A percentile compares a stretch with the other conserved stretches of the same genome.
Evolutionary conservation across 768 basidiomycete species (phyloP).

Genomic region (Xerocomellus amylosporus): DNA sequence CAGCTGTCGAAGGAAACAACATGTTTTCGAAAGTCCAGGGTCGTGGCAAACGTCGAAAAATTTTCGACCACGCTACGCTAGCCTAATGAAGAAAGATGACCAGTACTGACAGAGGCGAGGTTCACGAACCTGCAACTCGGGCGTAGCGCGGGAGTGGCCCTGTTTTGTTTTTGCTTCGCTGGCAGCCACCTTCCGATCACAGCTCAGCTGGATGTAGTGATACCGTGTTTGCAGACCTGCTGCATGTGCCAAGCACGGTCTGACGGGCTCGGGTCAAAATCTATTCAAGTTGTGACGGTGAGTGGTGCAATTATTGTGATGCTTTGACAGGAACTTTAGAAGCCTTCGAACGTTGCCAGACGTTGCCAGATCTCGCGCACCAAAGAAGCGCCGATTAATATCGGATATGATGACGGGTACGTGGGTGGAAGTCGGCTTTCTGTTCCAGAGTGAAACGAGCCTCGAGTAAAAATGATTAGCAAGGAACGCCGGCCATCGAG

Average conservation of each 20-base stretch:
- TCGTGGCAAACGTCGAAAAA: background rate
- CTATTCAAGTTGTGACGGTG: background rate
- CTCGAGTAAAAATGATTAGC: conserved; percentile 5
- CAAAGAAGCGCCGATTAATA: conserved; percentile 9
- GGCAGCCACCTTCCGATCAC: background rate
- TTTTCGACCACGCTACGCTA: background rate
- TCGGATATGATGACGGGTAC: conserved; percentile 6
- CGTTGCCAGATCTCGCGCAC: background rate
- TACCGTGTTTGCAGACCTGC: no score
- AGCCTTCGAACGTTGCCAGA: background rate
- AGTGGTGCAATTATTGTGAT: background rate
- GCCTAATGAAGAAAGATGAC: no score
- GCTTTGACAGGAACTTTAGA: background rate
- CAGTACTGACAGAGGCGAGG: background rate
- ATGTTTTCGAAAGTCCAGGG: background rate
- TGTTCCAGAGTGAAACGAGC: background rate
- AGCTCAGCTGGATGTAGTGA: background rate
- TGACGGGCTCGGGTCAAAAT: background rate
- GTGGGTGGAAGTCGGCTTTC: conserved; percentile 9
- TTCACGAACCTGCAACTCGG: background rate
- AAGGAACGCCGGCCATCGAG: conserved; percentile 5
- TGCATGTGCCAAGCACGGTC: background rate
- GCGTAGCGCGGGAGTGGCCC: background rate
- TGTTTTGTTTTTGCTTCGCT: background rate
- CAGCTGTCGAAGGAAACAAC: background rate